Base-by-base conservation (phyloP, 1,284 basidiomycete species). In the Ganoderma leucocontextum region DNA sequence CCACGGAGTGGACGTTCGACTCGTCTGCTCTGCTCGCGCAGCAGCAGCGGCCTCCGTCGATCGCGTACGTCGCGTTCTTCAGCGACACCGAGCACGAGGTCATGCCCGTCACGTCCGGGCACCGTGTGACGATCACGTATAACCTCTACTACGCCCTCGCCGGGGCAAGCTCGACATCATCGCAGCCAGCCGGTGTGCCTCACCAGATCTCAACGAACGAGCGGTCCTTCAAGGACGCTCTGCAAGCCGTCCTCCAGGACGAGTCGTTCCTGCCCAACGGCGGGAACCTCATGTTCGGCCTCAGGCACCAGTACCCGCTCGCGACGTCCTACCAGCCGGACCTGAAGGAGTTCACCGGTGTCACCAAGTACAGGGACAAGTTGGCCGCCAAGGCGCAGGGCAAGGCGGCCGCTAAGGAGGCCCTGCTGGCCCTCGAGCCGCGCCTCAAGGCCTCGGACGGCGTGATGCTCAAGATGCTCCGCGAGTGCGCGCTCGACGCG, bases 11-110 rank as follows among this genome's bases (percentile, higher is more conserved):
- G 70, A 67, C 44, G 1, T 80, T 84, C 70, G 79, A 84, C 69
- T 78, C 80, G 4, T 74, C 74, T 1, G 12, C 67, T 6, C 70
- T 78, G 25, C 69, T 79, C 6, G 60, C 72, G 0, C 36, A 68
- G 17, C 7, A 39, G 9, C 4, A n/a, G 4, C 22, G 62, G 13
- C 73, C 29, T 2, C 1, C 72, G 4, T 73, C 72, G 2, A 69
- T 82, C 47, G 79, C 77, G 0, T 84, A 79, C 66, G 74, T 78
- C 60, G 80, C 80, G 0, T 83, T 86, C 71, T 85, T 78, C 77
- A 80, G 82, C 66, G 83, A 85, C 73, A 78, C 83, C 69, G 82
- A 83, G 68, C 83, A 86, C 72, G 84, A 86, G 70, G 82, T 87
- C 19, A 53, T 75, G 1, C 78, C 77, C 0, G 83, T 87, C 13